These are phyloP conservation scores for Cytospora paraplurivora DNA, from an alignment of 2,329 filamentous ascomycete species.

Conservation along the genomic window DNA sequence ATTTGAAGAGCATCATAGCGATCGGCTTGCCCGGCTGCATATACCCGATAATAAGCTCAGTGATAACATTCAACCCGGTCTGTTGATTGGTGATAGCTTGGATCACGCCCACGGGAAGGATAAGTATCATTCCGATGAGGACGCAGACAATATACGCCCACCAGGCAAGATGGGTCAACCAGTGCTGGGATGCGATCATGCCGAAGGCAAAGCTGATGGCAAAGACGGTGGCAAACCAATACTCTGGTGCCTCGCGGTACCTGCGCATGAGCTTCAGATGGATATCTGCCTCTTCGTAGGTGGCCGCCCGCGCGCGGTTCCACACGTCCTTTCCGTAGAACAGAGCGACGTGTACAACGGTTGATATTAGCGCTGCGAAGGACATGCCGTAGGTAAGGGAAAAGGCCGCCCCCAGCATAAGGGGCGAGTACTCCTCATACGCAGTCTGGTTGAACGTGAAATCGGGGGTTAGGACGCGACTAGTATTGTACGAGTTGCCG, in stretches of 20 bases:
- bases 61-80: conserved; percentile 51
- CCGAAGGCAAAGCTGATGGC: conserved; percentile 52
- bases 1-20: conserved; percentile 55
- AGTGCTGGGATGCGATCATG: conserved; percentile 42
- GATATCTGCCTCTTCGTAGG: conserved; percentile 50
- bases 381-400: conserved; percentile 57
- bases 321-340: conserved; percentile 47
- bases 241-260: conserved; percentile 57
- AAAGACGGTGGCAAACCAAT: conserved; percentile 57
- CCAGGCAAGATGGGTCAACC: conserved; percentile 47
- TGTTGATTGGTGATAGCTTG: conserved; percentile 53
- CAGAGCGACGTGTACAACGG: conserved; percentile 53
- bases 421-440: conserved; percentile 51
- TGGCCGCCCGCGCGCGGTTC: conserved; percentile 36
- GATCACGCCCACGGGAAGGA: conserved; percentile 49
- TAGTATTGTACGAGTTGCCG: conserved; percentile 48
- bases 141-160: conserved; percentile 47
- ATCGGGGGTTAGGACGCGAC: conserved; percentile 45
- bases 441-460: conserved; percentile 46
- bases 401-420: conserved; percentile 58
- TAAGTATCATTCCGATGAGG: conserved; percentile 43
- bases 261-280: conserved; percentile 58
- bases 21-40: conserved; percentile 50
- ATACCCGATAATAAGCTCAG: conserved; percentile 53
- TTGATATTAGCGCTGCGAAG: conserved; percentile 57